Evolutionary conservation across 495 filamentous ascomycete species (phyloP).

Genomic region (Umbilicaria muhlenbergii): DNA sequence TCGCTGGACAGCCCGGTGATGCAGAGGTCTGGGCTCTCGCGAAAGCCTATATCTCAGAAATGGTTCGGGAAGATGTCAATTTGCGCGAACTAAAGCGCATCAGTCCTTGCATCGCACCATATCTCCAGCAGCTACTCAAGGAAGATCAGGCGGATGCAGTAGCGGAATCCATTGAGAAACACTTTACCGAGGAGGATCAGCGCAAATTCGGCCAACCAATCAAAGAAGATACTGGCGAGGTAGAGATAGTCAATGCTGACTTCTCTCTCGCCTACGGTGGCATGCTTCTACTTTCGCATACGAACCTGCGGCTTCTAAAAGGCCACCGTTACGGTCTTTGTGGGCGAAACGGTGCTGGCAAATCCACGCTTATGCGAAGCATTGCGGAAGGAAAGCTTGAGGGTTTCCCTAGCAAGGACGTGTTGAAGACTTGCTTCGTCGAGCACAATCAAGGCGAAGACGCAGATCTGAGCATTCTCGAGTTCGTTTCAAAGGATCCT

Average conservation of each 20-base stretch:
- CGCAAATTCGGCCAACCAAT: slow-evolving; percentile 74
- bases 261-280: slow-evolving; percentile 97
- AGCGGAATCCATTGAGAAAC: slow-evolving; percentile 46
- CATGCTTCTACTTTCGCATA: slow-evolving; percentile 94
- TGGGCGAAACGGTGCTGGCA: slow-evolving; percentile 91
- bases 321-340: slow-evolving; percentile 95
- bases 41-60: slow-evolving; percentile 62
- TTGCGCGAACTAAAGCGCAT: slow-evolving; percentile 65
- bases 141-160: slow-evolving; percentile 40
- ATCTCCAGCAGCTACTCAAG: slow-evolving; percentile 55
- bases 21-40: slow-evolving; percentile 47
- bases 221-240: slow-evolving; percentile 71
- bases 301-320: slow-evolving; percentile 84
- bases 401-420: slow-evolving; percentile 83
- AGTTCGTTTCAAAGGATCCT: slow-evolving; percentile 78
- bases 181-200: slow-evolving; percentile 67
- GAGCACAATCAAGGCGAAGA: slow-evolving; percentile 98
- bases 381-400: slow-evolving; percentile 93
- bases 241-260: slow-evolving; percentile 93
- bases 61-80: slow-evolving; percentile 84
- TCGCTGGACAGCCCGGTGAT: slow-evolving; percentile 40
- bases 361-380: slow-evolving; percentile 94
- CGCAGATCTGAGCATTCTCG: slow-evolving; percentile 84
- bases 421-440: slow-evolving; percentile 91
- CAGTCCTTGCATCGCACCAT: slow-evolving; percentile 45